Evolutionary conservation across 2,329 filamentous ascomycete species (phyloP), one percentile per base, ranked within the genome.

Genomic region (Cladophialophora exuberans): DNA sequence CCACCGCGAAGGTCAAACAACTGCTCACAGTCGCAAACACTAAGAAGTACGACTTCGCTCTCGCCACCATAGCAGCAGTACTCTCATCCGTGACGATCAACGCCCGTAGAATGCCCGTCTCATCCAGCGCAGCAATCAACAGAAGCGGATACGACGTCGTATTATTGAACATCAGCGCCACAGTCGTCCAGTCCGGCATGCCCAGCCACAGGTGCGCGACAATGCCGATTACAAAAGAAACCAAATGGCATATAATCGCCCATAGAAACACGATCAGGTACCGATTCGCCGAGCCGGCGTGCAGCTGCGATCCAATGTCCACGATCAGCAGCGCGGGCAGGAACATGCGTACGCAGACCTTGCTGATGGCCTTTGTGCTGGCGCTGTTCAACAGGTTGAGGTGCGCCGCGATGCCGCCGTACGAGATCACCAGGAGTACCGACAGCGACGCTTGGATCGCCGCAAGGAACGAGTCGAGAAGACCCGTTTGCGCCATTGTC

Each of bases 21-120:
- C 84, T 86, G 36, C 78, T 79, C 7, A 87, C 74, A 51, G 85
- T 86, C 3, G 84, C 79, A 60, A 84, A 86, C 55, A 88, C 79
- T 3, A 88, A 70, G 64, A 88, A 86, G 67, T 86, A 88, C 11
- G 81, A 82, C 65, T 86, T 83, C 5, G 83, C 83, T 7, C 84
- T 74, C 49, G 81, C 76, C 10, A 87, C 72, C 0, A 81, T 82
- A 2, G 72, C 71, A 1, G 69, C 62, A 2, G 71, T 67, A 1
- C 73, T 67, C 60, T 79, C 73, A 67, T 76, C 63, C 62, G 77
- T 61, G 56, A 69, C 58, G 56, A 77, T 67, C 15, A 86, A 72
- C 2, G 73, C 66, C 20, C 75, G 67, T 5, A 87, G 70, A 22
- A 86, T 81, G 2, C 82, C 83, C 0, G 84, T 84, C 7, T 76